These are phyloP conservation scores for Capsicum chinense DNA, from an alignment of 257 asterid genomes.

Conservation along the genomic window DNA sequence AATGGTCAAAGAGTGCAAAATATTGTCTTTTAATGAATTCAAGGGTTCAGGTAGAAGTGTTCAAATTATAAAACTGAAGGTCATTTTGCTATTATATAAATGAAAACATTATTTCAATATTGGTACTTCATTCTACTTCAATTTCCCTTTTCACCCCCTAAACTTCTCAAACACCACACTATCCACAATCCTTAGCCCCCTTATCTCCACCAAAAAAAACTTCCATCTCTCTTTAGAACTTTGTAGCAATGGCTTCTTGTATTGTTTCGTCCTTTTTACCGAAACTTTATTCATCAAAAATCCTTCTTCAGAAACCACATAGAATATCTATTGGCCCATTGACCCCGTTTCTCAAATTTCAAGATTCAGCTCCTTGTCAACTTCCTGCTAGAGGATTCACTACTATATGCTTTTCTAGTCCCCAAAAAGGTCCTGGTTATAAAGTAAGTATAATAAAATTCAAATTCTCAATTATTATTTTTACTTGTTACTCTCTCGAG, in stretches of 20 bases:
- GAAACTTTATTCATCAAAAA: slow-evolving; percentile 14
- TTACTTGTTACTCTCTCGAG: too few species aligned
- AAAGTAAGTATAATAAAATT: slow-evolving; percentile 17
- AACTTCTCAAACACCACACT: slow-evolving; percentile 1
- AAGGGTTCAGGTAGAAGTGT: too few species aligned
- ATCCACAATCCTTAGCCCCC: slow-evolving; percentile 11
- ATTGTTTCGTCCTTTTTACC: not conserved
- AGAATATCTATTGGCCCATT: slow-evolving; percentile 27
- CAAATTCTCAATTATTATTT: not conserved
- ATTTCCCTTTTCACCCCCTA: not conserved
- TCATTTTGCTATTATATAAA: too few species aligned
- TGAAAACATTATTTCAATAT: not conserved
- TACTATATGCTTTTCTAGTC: slow-evolving; percentile 26
- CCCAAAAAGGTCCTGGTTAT: slow-evolving; percentile 23
- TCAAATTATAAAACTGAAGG: too few species aligned
- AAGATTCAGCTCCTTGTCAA: not conserved
- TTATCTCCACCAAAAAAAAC: slow-evolving; percentile 24
- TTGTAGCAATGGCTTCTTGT: slow-evolving; percentile 14
- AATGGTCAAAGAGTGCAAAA: too few species aligned
- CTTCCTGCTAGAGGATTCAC: not conserved
- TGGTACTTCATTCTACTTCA: not conserved
- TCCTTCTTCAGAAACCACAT: not conserved
- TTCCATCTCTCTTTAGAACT: not conserved
- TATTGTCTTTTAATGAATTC: too few species aligned
- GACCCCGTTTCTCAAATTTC: slow-evolving; percentile 26